Base-by-base conservation (phyloP, 176 grass and related monocot species). In the Miscanthus lutarioriparius region DNA sequence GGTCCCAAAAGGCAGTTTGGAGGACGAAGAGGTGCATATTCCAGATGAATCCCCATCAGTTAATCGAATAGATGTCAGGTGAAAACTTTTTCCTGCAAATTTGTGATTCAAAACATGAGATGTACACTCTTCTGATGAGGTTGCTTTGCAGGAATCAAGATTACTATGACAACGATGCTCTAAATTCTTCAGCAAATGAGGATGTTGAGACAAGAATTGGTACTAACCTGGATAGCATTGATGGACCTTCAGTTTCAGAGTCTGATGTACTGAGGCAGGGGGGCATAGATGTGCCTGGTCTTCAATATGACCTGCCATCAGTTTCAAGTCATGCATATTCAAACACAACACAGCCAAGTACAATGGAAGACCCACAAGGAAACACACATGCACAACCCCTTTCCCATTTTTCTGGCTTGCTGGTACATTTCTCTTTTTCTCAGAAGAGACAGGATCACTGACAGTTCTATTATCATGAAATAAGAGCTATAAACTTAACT, bases 251-350 rank as follows among this genome's bases (percentile, higher is more conserved):
- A 70, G 86, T 87, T 85, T 90, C 91, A 61, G 83, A 95, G 70
- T 64, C 96, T 87, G 96, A 94, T 73, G 84, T 89, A 41, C 56
- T 94, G 81, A 92, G 86, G 80, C 92, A 87, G 70, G 89, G 88
- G 65, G 47, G 88, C 68, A 45, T 88, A 69, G 91, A 93, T 67
- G 80, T 90, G 62, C 66, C 89, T 75, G 86, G 80, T 82, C 86
- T 98, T 83, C 91, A 98, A 68, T 94, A 98, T 83, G 87, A 91
- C 35, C 69, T 95, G 28, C 88, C 96, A 44, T 95, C 96, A 48
- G 89, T 81, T 72, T 89, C 93, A 32, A 72, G 67, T 86, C 88
- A 97, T 91, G 82, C 82, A 44, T 89, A 94, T 68, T 78, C 86
- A 9, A 93, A 89, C 85, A 82, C 89, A 12, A 78, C 78, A 39